Evolutionary conservation across 1,139 yeast genomes (phyloP).

Genomic region (Tardiomyces digboiensis): DNA sequence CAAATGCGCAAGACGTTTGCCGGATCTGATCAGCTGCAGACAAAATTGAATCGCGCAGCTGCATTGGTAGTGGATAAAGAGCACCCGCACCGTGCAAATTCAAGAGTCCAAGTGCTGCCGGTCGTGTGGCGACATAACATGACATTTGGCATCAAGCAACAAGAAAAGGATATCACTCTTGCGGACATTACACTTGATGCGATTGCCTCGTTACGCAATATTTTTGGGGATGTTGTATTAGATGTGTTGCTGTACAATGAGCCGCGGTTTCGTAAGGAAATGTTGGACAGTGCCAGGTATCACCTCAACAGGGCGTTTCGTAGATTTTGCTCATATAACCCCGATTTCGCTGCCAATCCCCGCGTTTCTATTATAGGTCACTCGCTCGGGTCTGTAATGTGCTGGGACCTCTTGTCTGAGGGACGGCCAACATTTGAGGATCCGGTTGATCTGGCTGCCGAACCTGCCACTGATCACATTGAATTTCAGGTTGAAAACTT

Average conservation of each 20-base stretch:
- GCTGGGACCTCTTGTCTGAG: constrained; percentile 60
- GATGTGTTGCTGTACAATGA: constrained; percentile 78
- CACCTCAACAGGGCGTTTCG: constrained; percentile 65
- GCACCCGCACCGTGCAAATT: constrained; percentile 15
- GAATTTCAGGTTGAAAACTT: constrained; percentile 68
- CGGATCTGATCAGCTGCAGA: background rate
- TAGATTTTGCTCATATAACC: constrained; percentile 49
- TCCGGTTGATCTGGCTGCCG: background rate
- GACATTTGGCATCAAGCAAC: constrained; percentile 20
- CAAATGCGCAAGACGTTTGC: constrained; percentile 20
- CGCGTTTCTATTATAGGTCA: constrained; percentile 81
- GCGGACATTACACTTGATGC: constrained; percentile 72
- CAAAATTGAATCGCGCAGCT: background rate
- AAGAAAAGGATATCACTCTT: constrained; percentile 39
- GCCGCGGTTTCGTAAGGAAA: constrained; percentile 56
- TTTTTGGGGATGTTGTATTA: constrained; percentile 78
- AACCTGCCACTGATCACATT: constrained; percentile 18
- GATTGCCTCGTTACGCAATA: constrained; percentile 61
- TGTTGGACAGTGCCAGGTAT: constrained; percentile 52
- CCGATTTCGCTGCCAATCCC: constrained; percentile 49
- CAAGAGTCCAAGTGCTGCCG: constrained; percentile 28
- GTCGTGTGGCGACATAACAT: constrained; percentile 32
- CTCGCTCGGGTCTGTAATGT: constrained; percentile 81
- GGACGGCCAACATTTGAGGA: constrained; percentile 35
- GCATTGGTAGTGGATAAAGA: constrained; percentile 15